These are phyloP conservation scores for Teunomyces aglyptinius DNA, from an alignment of 805 yeast species.

Conservation along the genomic window DNA sequence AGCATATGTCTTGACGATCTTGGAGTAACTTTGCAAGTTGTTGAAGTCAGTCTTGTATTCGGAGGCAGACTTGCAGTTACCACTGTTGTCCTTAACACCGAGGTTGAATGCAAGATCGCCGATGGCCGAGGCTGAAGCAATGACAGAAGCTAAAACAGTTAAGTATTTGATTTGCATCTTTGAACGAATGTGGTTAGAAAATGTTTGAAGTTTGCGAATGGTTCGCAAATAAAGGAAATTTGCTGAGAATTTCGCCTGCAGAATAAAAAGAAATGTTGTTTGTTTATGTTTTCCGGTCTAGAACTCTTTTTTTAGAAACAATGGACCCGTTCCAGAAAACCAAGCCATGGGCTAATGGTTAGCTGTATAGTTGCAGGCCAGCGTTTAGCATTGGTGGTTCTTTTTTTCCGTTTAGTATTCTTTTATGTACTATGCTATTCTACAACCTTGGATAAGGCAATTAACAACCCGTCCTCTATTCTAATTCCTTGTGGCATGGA, in stretches of 20 bases:
- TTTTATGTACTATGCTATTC: background rate
- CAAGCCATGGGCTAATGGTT: background rate
- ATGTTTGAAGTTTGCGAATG: background rate
- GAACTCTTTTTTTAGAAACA: conserved; percentile 5
- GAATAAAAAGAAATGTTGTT: background rate
- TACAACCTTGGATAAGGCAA: conserved; percentile 45
- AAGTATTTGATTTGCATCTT: conserved; percentile 41
- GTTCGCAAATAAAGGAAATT: conserved; percentile 3
- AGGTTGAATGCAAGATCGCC: conserved; percentile 76
- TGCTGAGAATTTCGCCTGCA: background rate
- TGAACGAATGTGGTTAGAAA: background rate
- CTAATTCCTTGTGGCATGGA: conserved; percentile 54
- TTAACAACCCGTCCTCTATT: conserved; percentile 69
- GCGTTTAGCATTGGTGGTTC: no score
- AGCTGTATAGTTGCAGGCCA: no score
- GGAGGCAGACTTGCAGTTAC: conserved; percentile 69
- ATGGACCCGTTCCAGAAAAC: background rate
- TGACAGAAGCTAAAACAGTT: conserved; percentile 47
- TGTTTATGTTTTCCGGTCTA: conserved; percentile 3
- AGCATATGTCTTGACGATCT: conserved; percentile 80
- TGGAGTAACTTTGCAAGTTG: conserved; percentile 55
- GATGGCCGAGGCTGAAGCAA: conserved; percentile 52
- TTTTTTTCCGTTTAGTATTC: background rate
- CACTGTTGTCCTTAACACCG: conserved; percentile 75
- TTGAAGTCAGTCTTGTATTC: conserved; percentile 73